Conservation (phyloP, 768 basidiomycete genomes). For the Boletus pseudopeckii region DNA sequence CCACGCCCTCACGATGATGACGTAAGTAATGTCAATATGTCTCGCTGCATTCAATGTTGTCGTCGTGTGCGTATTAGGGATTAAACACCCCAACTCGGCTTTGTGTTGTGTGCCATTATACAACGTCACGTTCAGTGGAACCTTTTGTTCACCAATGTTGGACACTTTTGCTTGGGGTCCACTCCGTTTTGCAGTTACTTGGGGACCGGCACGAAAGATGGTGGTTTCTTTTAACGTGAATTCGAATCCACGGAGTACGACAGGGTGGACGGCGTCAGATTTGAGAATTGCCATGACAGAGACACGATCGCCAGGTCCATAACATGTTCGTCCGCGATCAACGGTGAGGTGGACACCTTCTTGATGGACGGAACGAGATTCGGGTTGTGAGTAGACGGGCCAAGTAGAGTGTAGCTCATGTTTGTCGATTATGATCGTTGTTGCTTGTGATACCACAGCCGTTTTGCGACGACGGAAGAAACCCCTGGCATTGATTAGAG, state of each 20-base stretch:
- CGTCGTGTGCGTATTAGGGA: constrained; percentile 73
- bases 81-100: constrained; percentile 66
- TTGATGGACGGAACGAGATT: constrained; percentile 60
- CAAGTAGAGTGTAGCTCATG: constrained; percentile 92
- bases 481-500: constrained; percentile 38
- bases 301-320: constrained; percentile 82
- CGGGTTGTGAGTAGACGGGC: constrained; percentile 83
- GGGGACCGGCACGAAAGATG: constrained; percentile 64
- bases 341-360: constrained; percentile 75
- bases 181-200: constrained; percentile 47
- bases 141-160: constrained; percentile 66
- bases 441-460: constrained; percentile 59
- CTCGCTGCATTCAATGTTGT: constrained; percentile 79
- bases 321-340: constrained; percentile 74
- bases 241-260: constrained; percentile 81
- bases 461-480: constrained; percentile 81
- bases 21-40: constrained; percentile 84
- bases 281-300: constrained; percentile 67
- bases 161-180: constrained; percentile 53
- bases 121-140: constrained; percentile 68
- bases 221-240: constrained; percentile 75
- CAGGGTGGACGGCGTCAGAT: constrained; percentile 63
- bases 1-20: constrained; percentile 71
- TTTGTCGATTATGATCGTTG: constrained; percentile 82
- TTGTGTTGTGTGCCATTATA: constrained; percentile 69